Evolutionary conservation across 2,329 filamentous ascomycete species (phyloP), one percentile per base, ranked within the genome.

Genomic region (Balansia obtecta): DNA sequence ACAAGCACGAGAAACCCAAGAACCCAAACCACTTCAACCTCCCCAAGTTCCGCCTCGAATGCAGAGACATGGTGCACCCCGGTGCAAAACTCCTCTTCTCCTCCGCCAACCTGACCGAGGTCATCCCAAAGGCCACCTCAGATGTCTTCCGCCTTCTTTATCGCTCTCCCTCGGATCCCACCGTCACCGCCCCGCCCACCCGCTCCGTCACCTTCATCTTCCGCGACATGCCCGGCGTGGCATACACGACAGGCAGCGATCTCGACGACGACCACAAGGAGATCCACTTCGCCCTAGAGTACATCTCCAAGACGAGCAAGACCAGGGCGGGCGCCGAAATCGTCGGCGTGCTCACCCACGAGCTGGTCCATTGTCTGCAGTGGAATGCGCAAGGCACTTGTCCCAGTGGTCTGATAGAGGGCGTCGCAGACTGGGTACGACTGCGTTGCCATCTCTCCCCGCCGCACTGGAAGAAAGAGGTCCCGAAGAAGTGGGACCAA

Each of bases 291-390:
- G 89, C 82, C 15, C 79, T 91, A 1, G 70, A 75, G 45, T 95
- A 96, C 70, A 81, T 95, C 57, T 61, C 69, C 42, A 58, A 62
- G 44, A 71, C 80, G 55, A 59, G 74, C 0, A 46, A 64, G 0
- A 57, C 67, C 11, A 73, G 75, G 46, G 67, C 69, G 12, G 55
- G 63, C 22, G 60, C 74, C 39, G 88, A 97, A 69, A 80, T 96
- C 52, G 70, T 79, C 16, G 93, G 93, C 40, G 89, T 97, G 0
- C 66, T 97, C 18, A 85, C 86, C 1, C 91, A 97, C 64, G 91
- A 97, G 68, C 83, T 96, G 54, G 91, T 97, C 13, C 93, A 97
- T 70, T 96, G 89, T 68, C 94, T 86, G 69, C 91, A 97, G 66
- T 85, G 87, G 67, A 83, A 88, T 58, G 85, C 74, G 2, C 70